Conservation (phyloP, 2,329 filamentous ascomycete genomes). For the Aspergillus pseudotamarii region DNA sequence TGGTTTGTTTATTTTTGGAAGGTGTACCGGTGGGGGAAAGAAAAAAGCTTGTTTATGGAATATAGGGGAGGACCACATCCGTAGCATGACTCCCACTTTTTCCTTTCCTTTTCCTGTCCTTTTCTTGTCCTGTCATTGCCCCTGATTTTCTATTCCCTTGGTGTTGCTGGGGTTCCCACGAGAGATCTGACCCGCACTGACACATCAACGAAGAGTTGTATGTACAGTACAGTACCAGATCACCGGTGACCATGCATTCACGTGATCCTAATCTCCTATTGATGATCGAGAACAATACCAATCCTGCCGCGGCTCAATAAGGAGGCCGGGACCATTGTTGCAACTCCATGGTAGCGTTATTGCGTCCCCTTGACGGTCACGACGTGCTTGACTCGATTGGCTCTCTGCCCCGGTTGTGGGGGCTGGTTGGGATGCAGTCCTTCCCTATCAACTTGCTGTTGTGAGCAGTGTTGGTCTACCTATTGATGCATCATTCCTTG, state of each 20-base stretch:
- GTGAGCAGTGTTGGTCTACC: neutral
- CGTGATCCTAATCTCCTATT: conserved; percentile 25
- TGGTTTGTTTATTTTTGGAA: neutral
- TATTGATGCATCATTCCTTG: conserved; percentile 4
- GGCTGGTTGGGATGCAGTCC: neutral
- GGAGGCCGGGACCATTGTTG: conserved; percentile 16
- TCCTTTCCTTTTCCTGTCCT: neutral
- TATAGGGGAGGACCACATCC: neutral
- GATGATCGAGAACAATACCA: conserved; percentile 25
- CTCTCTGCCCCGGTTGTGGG: neutral
- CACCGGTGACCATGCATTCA: conserved; percentile 3
- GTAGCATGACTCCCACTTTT: neutral
- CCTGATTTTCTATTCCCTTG: neutral
- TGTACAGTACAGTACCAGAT: neutral
- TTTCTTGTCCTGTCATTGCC: neutral
- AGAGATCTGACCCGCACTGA: neutral
- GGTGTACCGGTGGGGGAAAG: neutral
- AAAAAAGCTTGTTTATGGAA: neutral
- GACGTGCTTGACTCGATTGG: neutral
- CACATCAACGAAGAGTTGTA: neutral
- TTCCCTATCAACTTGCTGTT: neutral
- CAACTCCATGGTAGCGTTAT: neutral
- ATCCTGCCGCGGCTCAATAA: conserved; percentile 9
- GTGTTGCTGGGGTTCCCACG: neutral
- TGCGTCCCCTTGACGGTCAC: neutral